These are phyloP conservation scores for Bacidia gigantensis DNA, from an alignment of 495 filamentous ascomycete genomes.

Conservation along the genomic window DNA sequence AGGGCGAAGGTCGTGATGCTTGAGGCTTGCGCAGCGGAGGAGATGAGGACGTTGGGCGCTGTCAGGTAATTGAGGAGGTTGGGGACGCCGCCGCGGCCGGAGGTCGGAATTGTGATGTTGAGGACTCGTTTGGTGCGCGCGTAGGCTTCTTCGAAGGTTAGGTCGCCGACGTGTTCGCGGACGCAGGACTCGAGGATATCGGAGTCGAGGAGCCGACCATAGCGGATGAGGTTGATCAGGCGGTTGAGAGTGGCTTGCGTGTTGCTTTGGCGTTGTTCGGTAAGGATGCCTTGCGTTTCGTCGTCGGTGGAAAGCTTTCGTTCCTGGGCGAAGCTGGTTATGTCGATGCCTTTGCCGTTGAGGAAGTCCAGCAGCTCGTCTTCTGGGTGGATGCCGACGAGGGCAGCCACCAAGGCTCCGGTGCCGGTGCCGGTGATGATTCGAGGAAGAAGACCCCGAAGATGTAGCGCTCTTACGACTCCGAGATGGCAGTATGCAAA, in stretches of 20 bases:
- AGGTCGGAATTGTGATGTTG: slow-evolving; percentile 80
- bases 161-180: slow-evolving; percentile 67
- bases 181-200: slow-evolving; percentile 76
- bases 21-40: slow-evolving; percentile 86
- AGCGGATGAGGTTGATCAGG: slow-evolving; percentile 47
- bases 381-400: slow-evolving; percentile 80
- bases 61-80: slow-evolving; percentile 87
- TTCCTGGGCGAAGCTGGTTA: slow-evolving; percentile 55
- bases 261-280: slow-evolving; percentile 25
- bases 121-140: slow-evolving; percentile 71
- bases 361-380: slow-evolving; percentile 69
- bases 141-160: slow-evolving; percentile 93
- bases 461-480: slow-evolving; percentile 76
- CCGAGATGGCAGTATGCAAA: slow-evolving; percentile 88
- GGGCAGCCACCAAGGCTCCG: slow-evolving; percentile 78
- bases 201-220: slow-evolving; percentile 76
- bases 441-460: slow-evolving; percentile 69
- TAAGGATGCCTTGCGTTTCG: slow-evolving; percentile 17
- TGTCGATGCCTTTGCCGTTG: slow-evolving; percentile 64
- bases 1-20: slow-evolving; percentile 61
- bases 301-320: slow-evolving; percentile 5
- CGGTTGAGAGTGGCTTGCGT: slow-evolving; percentile 46
- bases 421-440: slow-evolving; percentile 89
- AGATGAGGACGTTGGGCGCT: slow-evolving; percentile 88
- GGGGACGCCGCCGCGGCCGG: slow-evolving; percentile 60